phyloP scores from a whole-genome alignment of 2,329 filamentous ascomycete species.

The Pleurostoma richardsiae region DNA sequence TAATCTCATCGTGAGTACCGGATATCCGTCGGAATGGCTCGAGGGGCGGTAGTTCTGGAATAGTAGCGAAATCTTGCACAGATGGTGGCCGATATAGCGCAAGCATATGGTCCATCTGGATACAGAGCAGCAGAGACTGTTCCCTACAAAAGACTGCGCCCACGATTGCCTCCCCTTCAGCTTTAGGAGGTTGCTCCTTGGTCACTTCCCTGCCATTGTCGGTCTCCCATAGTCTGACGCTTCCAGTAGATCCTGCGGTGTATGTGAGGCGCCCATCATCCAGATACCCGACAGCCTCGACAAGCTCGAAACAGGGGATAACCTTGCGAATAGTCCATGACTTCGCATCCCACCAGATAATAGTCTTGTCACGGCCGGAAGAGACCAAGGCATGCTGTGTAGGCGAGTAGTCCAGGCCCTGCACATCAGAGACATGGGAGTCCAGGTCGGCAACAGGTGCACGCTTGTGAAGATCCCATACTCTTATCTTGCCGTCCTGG shows the following conservation, averaged over 20 bases:
- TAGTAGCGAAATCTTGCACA: conserved; percentile 24
- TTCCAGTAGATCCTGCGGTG: conserved; percentile 79
- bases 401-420: conserved; percentile 74
- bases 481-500: conserved; percentile 85
- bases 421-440: conserved; percentile 93
- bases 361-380: conserved; percentile 86
- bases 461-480: conserved; percentile 88
- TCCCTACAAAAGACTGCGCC: conserved; percentile 62
- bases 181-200: conserved; percentile 58
- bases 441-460: conserved; percentile 74
- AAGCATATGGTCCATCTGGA: conserved; percentile 87
- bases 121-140: conserved; percentile 68
- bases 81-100: conserved; percentile 58
- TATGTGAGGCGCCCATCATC: conserved; percentile 67
- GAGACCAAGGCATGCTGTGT: conserved; percentile 74
- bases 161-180: conserved; percentile 64
- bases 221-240: conserved; percentile 78
- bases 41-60: conserved; percentile 29
- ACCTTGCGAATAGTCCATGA: conserved; percentile 81
- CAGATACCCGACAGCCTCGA: conserved; percentile 81
- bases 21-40: conserved; percentile 73
- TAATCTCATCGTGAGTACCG: conserved; percentile 95
- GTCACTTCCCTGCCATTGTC: conserved; percentile 76
- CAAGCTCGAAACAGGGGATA: conserved; percentile 76
- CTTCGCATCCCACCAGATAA: conserved; percentile 83